Conservation (phyloP, 176 grass and related monocot species). For the Ensete glaucum region DNA sequence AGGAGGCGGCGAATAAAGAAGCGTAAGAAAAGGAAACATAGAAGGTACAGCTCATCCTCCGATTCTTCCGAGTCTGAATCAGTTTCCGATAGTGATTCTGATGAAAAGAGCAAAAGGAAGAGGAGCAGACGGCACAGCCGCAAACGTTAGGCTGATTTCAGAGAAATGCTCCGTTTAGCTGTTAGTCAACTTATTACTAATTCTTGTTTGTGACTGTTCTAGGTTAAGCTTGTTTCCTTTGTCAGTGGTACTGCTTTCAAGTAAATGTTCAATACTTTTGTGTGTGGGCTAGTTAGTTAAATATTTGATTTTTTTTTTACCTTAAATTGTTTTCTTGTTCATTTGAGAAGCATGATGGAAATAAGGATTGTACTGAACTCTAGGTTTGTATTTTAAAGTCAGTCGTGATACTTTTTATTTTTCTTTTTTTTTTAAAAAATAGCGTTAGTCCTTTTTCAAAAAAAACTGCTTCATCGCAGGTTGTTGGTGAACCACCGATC, state of each 20-base stretch:
- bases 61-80: conserved; percentile 40
- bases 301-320: too few species aligned
- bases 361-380: too few species aligned
- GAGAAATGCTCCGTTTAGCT: background rate
- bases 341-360: too few species aligned
- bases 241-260: background rate
- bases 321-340: too few species aligned
- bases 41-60: conserved; percentile 34
- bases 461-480: too few species aligned
- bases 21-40: conserved; percentile 46
- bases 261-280: background rate
- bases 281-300: too few species aligned
- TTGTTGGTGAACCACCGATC: too few species aligned
- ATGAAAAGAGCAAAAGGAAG: conserved; percentile 46
- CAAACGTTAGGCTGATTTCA: conserved; percentile 18
- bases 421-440: too few species aligned
- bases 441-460: too few species aligned
- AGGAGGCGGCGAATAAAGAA: conserved; percentile 37
- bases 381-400: too few species aligned
- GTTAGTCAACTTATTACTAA: background rate
- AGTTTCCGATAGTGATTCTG: conserved; percentile 46
- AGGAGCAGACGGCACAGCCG: conserved; percentile 30
- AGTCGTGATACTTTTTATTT: too few species aligned
- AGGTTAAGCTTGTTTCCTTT: background rate
- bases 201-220: background rate